Base-by-base conservation (phyloP, 2,329 filamentous ascomycete species). In the Gaeumannomyces sp. region DNA sequence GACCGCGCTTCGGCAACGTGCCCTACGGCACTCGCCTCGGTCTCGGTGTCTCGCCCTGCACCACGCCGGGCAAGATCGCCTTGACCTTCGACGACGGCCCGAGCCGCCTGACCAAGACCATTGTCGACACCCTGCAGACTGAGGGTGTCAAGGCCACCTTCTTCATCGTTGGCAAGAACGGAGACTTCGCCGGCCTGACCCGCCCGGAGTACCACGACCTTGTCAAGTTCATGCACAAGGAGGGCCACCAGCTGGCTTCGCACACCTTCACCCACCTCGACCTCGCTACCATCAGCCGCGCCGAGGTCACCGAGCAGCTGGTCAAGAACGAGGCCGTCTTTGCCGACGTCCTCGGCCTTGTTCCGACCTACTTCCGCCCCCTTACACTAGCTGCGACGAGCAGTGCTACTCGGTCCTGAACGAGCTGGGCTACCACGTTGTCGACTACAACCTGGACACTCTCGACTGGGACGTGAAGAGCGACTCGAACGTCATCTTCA, bases 1-100 rank as follows among this genome's bases (percentile, higher is more conserved):
- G 87, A 10, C 78, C 83, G 2, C 78, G 83, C 58, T 67, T 85
- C 2, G 87, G 87, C 22, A 74, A 67, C 8, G 77, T 88, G 2
- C 75, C 78, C 0, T 88, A 88, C 66, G 87, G 86, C 25, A 29
- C 60, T 13, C 65, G 60, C n/a, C 60, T 61, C 35, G 79, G 83
- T 38, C 78, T 73, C 13, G 81, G 82, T 29, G 84, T 89, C 67
- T 85, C 84, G 69, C 76, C 79, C 67, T 87, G 84, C 68, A 74
- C 75, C n/a, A 77, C 78, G 27, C 77, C 81, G 3, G 85, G 86
- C 64, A 84, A 83, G 16, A 81, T 90, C 69, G 88, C 88, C 25
- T 73, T 90, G 64, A 90, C 87, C 1, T 90, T 84, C 68, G 88
- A 90, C 69, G 88, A 90, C 72, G 88, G 88, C 1, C 88, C 87